Evolutionary conservation across 2,329 filamentous ascomycete species (phyloP).

Genomic region (Fusarium aywerte): DNA sequence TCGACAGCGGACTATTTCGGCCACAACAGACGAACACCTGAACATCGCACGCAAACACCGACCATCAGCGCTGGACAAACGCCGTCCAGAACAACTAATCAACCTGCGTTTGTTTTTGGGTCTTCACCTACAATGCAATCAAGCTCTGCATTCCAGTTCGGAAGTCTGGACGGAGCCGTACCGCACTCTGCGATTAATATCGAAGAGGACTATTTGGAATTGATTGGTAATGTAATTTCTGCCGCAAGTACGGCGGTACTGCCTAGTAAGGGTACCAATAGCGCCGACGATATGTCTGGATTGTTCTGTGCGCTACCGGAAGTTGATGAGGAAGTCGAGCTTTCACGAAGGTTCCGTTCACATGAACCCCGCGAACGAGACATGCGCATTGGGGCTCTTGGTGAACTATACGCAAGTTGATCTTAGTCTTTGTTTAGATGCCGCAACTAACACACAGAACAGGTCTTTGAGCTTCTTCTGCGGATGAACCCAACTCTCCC

Average conservation of each 20-base stretch:
- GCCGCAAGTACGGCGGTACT: not conserved
- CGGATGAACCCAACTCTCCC: conserved; percentile 45
- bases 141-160: conserved; percentile 22
- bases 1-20: not conserved
- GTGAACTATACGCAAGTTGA: conserved; percentile 36
- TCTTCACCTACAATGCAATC: conserved; percentile 17
- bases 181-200: conserved; percentile 11
- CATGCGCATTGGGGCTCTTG: conserved; percentile 31
- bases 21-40: not conserved
- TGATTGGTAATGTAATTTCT: conserved; percentile 23
- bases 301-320: conserved; percentile 29
- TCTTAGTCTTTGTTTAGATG: accelerated
- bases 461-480: conserved; percentile 58
- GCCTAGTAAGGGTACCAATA: not conserved
- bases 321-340: conserved; percentile 14
- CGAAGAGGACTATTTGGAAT: conserved; percentile 19
- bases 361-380: conserved; percentile 23
- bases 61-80: not conserved
- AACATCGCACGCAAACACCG: not conserved
- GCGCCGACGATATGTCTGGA: conserved; percentile 10
- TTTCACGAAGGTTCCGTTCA: conserved; percentile 11
- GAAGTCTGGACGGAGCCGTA: not conserved
- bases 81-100: not conserved
- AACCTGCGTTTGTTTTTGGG: conserved; percentile 35
- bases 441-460: not conserved